phyloP scores from a whole-genome alignment of 1,284 basidiomycete genomes.

The Boletus calvinii region DNA sequence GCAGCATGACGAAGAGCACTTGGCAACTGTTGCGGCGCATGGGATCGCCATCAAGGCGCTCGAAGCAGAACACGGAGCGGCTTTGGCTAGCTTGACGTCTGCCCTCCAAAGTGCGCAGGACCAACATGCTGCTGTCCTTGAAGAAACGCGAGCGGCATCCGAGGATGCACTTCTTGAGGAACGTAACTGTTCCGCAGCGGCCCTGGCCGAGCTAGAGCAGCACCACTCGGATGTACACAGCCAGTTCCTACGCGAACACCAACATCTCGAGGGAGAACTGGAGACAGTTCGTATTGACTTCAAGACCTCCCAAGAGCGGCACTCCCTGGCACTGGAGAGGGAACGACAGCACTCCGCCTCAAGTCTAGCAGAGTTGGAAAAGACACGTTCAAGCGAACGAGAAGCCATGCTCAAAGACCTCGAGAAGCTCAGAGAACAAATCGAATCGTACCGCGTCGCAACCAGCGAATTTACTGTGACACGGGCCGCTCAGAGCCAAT shows the following conservation, averaged over 20 bases:
- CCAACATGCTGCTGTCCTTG: constrained; percentile 45
- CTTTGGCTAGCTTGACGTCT: constrained; percentile 44
- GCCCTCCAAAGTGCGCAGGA: constrained; percentile 45
- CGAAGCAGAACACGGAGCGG: constrained; percentile 46
- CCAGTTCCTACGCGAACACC: constrained; percentile 30
- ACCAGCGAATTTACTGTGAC: constrained; percentile 54
- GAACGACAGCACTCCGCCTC: constrained; percentile 37
- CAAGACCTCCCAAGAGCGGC: constrained; percentile 15
- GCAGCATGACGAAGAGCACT: constrained; percentile 37
- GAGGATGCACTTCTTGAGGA: constrained; percentile 42
- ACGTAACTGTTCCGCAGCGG: constrained; percentile 38
- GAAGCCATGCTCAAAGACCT: constrained; percentile 49
- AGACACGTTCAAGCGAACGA: constrained; percentile 37
- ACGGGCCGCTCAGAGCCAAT: constrained; percentile 49
- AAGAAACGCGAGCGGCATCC: constrained; percentile 39
- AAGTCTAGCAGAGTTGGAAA: constrained; percentile 35
- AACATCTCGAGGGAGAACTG: constrained; percentile 27
- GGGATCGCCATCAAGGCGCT: constrained; percentile 42
- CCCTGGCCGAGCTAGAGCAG: constrained; percentile 40
- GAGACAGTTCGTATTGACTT: constrained; percentile 23
- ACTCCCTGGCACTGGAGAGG: constrained; percentile 29
- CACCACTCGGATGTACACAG: constrained; percentile 32
- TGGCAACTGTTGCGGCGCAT: constrained; percentile 37
- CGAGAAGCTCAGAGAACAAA: constrained; percentile 56
- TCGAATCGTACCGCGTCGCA: constrained; percentile 61